These are phyloP conservation scores for Populus euphratica DNA, from an alignment of 345 rosid genomes.

Conservation along the genomic window DNA sequence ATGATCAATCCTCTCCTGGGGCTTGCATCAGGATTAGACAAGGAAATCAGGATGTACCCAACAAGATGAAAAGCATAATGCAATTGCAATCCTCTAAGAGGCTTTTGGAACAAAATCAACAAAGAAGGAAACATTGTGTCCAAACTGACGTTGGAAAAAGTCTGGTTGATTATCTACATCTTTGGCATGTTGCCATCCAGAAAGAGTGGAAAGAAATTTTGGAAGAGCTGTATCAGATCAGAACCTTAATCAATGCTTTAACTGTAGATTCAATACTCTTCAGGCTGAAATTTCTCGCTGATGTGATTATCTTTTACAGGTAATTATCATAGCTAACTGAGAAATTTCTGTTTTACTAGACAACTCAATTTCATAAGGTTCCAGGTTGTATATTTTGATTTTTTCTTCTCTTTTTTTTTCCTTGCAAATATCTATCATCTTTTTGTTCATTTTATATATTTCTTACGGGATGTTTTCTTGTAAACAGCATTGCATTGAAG, in stretches of 20 bases:
- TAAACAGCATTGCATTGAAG: conserved; percentile 57
- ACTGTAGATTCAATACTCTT: conserved; percentile 37
- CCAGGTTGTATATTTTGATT: background rate
- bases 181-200: conserved; percentile 53
- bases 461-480: conserved; percentile 4
- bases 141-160: conserved; percentile 21
- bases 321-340: conserved; percentile 24
- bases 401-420: background rate
- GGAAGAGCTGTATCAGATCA: conserved; percentile 37
- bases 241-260: conserved; percentile 32
- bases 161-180: conserved; percentile 39
- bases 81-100: conserved; percentile 22
- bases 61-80: conserved; percentile 21
- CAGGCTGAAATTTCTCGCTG: conserved; percentile 57
- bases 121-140: conserved; percentile 23
- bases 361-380: background rate
- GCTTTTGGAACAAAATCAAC: conserved; percentile 28
- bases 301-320: conserved; percentile 69
- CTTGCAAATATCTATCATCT: background rate
- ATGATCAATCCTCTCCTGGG: conserved; percentile 25
- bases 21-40: conserved; percentile 20
- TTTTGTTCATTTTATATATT: background rate
- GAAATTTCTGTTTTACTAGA: background rate
- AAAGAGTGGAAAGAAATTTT: conserved; percentile 56
- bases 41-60: conserved; percentile 23